Evolutionary conservation across 176 grass and related monocot genomes (phyloP).

Genomic region (Alloteropsis semialata): DNA sequence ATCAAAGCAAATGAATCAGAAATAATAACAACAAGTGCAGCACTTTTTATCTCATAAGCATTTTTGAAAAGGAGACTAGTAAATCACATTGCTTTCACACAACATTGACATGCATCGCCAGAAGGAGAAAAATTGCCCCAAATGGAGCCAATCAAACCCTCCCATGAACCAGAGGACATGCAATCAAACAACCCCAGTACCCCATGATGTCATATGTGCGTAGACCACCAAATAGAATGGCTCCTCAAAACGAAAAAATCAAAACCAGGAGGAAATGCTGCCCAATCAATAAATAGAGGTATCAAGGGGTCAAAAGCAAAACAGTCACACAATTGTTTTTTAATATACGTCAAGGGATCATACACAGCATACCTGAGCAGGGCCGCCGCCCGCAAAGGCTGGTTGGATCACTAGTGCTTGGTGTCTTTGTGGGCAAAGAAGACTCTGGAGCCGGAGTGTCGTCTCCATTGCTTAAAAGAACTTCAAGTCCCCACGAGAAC

Average conservation of each 20-base stretch:
- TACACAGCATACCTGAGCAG: slow-evolving; percentile 10
- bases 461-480: slow-evolving; percentile 28
- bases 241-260: not conserved
- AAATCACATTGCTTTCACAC: not conserved
- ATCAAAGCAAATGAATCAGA: not conserved
- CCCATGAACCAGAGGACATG: not conserved
- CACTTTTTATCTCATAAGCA: not conserved
- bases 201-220: not conserved
- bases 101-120: not conserved
- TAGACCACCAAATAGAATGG: not conserved
- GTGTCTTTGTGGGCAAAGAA: not conserved
- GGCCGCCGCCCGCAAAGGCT: not conserved
- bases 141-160: not conserved
- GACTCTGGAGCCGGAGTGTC: slow-evolving; percentile 14
- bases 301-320: not conserved
- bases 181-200: not conserved
- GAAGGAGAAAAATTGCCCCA: not conserved
- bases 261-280: not conserved
- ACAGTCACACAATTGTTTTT: not conserved
- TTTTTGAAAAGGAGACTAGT: not conserved
- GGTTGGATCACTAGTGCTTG: slow-evolving; percentile 1
- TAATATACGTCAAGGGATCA: no score
- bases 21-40: not conserved
- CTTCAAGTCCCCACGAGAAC: slow-evolving; percentile 12
- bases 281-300: not conserved